Evolutionary conservation across 2,329 filamentous ascomycete genomes (phyloP).

Genomic region (Tolypocladium tropicale): DNA sequence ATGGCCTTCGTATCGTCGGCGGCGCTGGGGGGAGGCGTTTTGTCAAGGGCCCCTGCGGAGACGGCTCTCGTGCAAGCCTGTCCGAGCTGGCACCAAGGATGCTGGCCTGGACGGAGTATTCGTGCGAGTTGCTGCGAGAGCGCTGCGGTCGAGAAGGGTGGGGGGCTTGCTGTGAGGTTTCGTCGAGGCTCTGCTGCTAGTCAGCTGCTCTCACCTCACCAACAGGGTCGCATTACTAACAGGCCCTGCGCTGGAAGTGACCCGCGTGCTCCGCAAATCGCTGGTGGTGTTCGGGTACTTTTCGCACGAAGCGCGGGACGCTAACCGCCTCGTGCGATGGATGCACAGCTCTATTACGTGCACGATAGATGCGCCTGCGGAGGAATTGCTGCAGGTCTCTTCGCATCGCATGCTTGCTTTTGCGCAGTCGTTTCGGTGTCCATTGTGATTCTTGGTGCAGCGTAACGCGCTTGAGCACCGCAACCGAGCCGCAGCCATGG

Average conservation of each 20-base stretch:
- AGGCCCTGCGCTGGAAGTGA: not conserved
- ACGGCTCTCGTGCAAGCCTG: not conserved
- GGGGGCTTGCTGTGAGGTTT: not conserved
- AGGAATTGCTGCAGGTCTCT: too few relatives aligned
- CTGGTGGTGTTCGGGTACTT: not conserved
- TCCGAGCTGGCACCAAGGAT: not conserved
- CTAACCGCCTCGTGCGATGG: too few relatives aligned
- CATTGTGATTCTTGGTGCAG: not conserved
- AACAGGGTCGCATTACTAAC: not conserved
- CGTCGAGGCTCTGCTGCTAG: not conserved
- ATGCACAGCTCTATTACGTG: not conserved
- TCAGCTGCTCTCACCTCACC: not conserved
- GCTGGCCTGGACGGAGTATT: not conserved
- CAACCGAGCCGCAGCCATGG: slow-evolving; percentile 11
- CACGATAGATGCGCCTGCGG: not conserved
- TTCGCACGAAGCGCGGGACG: too few relatives aligned
- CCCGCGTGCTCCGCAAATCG: not conserved
- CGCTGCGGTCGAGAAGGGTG: not conserved
- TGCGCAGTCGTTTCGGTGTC: not conserved
- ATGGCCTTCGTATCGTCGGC: not conserved
- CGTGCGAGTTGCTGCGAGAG: not conserved
- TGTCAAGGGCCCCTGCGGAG: not conserved
- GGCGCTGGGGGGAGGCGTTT: not conserved
- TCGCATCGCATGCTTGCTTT: not conserved
- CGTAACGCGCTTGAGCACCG: not conserved